Base-by-base conservation (phyloP, 2,329 filamentous ascomycete genomes). In the Penicillium occitanis region DNA sequence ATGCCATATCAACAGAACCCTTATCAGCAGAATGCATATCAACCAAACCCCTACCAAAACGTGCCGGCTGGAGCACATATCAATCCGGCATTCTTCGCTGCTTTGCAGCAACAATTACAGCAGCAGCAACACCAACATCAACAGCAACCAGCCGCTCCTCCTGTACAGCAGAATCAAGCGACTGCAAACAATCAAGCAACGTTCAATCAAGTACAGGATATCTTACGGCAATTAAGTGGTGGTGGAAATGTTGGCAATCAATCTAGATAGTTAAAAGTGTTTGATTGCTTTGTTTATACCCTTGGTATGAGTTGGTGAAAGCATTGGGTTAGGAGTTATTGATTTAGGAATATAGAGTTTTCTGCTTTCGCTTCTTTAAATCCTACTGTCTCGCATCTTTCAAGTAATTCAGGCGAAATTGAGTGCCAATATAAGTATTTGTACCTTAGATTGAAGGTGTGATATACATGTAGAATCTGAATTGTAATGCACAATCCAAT, bases 11-110 rank as follows among this genome's bases (percentile, higher is more conserved):
- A 83, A 68, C 81, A 80, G 40, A 79, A 84, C 60, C 75, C 80
- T 6, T 77, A 77, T 66, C 74, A 72, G 51, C 51, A 55, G n/a
- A 55, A 35, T 3, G 22, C 78, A 50, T 61, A 55, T 7, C 85
- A 83, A 68, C 81, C 80, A 44, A 79, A 84, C 61, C 75, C 80
- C 6, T 77, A 77, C 64, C 74, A 72, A 40, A 72, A 78, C 48
- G 73, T 80, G 17, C 74, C 78, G 42, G 74, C 75, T 55, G 78
- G 82, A 68, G 78, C 83, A 10, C 85, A 85, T 69, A 82, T 87
- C 67, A 88, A 87, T 69, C 87, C 87, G 3, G 82, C 84, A 1
- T 84, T 89, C 72, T 80, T 88, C 66, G 82, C 84, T 69, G 73
- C 74, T 22, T 63, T 80, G 48, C 82, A 83, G 65, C 77, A 81